Percentiles rank a stretch among this genome's conserved stretches.
phyloP scores from a whole-genome alignment of 768 basidiomycete species.

The Ramaria sp. region DNA sequence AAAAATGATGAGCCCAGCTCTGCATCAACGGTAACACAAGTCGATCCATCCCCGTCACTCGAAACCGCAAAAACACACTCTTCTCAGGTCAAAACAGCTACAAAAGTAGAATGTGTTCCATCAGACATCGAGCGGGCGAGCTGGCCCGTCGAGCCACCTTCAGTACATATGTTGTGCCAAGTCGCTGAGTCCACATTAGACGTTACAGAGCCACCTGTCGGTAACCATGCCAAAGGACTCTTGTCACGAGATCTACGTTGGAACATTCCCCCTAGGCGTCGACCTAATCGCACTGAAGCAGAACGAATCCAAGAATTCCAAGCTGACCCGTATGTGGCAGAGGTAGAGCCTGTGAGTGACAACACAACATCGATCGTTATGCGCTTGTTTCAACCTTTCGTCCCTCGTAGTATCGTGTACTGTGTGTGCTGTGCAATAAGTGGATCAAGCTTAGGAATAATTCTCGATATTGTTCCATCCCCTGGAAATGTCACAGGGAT shows the following conservation, averaged over 20 bases:
- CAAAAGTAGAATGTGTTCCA: not conserved
- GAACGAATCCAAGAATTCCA: constrained; percentile 62
- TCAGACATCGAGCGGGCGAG: too few relatives aligned
- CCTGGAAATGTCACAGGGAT: constrained; percentile 46
- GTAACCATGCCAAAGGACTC: not conserved
- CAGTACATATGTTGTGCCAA: too few relatives aligned
- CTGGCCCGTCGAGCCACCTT: not conserved
- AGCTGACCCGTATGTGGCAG: constrained; percentile 65
- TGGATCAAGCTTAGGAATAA: constrained; percentile 20
- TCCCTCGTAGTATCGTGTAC: constrained; percentile 4
- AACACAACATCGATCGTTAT: not conserved
- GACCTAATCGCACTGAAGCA: constrained; percentile 39
- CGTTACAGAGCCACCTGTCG: too few relatives aligned
- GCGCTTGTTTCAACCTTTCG: not conserved
- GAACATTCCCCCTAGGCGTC: not conserved
- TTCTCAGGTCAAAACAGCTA: not conserved
- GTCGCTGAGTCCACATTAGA: too few relatives aligned
- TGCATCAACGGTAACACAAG: not conserved
- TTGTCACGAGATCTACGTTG: not conserved
- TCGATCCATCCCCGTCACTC: not conserved
- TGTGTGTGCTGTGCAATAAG: constrained; percentile 3
- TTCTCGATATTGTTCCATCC: constrained; percentile 80
- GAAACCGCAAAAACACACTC: not conserved
- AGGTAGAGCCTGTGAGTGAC: constrained; percentile 45
- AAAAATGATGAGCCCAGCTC: not conserved